Base-by-base conservation (phyloP, 495 filamentous ascomycete species). In the Apodospora peruviana region DNA sequence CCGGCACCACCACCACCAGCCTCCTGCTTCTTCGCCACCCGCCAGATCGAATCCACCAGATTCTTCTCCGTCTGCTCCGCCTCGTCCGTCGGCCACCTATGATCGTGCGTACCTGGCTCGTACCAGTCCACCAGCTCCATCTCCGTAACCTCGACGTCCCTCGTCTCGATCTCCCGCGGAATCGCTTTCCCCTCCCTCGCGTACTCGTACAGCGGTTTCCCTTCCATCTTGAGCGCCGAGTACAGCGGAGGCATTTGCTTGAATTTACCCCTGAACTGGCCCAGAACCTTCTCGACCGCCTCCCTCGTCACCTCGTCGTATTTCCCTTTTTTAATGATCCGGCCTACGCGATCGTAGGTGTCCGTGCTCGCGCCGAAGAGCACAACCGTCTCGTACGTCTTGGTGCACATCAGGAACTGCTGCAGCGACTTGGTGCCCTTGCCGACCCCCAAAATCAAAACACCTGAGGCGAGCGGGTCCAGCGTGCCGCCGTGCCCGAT, bases 401-500 rank as follows among this genome's bases (percentile, higher is more conserved):
- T 99, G 20, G 86, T 94, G 69, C 93, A 96, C 20, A 72, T 72
- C 24, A 99, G 69, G 57, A 96, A 96, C 12, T 77, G 60, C 43
- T 79, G 70, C 3, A 99, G 76, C 4, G 72, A 65, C 64, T 96
- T 97, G 11, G 94, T 99, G 12, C 90, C 94, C 45, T 80, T 82
- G 17, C 90, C 91, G 8, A 96, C 79, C 29, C 91, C 94, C 2
- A 88, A 71, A 40, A 96, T 86, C 44, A 99, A 75, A 10, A 99
- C 88, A 20, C 93, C 93, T 1, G 88, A 95, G 12, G 93, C 93
- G 53, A 96, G 78, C 2, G 93, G 93, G 58, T 99, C 93, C 3
- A 99, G 77, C 0, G 93, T 99, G 25, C 93, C 93, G 27, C 94
- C 93, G 70, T 99, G 93, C 17, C 93, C 93, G 56, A 97, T 85